Evolutionary conservation across 2,329 filamentous ascomycete genomes (phyloP).

Genomic region (Fusarium gaditjirri): DNA sequence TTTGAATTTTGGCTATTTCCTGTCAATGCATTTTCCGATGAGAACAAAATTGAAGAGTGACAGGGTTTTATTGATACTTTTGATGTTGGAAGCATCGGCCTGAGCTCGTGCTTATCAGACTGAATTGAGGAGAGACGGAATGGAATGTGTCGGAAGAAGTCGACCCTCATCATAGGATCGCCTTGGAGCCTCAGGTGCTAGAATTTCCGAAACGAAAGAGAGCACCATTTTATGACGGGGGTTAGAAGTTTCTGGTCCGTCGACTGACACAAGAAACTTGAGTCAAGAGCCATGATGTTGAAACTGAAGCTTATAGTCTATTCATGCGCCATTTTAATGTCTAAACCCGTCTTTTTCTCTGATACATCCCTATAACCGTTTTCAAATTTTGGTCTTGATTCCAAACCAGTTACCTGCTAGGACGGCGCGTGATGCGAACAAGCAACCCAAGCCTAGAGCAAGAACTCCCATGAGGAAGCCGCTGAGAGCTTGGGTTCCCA

Average conservation of each 20-base stretch:
- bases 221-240: no score
- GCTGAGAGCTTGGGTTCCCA: conserved; percentile 12
- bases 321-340: not conserved
- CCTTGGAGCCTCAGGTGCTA: accelerated
- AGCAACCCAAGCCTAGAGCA: not conserved
- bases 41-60: not conserved
- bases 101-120: not conserved
- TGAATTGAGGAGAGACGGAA: not conserved
- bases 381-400: not conserved
- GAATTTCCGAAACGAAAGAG: no score
- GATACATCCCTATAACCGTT: no score
- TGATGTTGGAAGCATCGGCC: not conserved
- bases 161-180: accelerated
- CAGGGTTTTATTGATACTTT: not conserved
- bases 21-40: not conserved
- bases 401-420: conserved; percentile 3
- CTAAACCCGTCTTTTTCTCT: accelerated
- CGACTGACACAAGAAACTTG: no score
- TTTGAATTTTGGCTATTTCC: not conserved
- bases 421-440: conserved; percentile 4
- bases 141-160: not conserved
- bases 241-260: no score
- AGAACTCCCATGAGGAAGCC: conserved; percentile 5
- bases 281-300: not conserved
- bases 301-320: not conserved